Base-by-base conservation (phyloP, 768 basidiomycete species). In the Dacryopinax spathularia region DNA sequence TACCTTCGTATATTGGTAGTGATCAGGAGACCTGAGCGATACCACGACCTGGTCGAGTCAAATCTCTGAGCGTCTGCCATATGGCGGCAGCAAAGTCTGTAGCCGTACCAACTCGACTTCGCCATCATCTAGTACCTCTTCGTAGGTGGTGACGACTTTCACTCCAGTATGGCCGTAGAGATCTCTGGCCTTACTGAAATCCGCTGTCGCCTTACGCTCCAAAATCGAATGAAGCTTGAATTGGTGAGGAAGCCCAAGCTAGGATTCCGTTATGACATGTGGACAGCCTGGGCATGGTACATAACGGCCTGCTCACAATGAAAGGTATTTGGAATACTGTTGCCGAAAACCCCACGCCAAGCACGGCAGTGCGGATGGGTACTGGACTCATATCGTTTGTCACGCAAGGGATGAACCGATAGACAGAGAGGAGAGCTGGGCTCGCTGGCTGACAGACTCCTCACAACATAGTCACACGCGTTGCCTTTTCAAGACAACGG, bases 281-380 rank as follows among this genome's bases (percentile, higher is more conserved):
- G n/a, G n/a, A n/a, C 15, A 59, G 48, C 15, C 15, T 12, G 48
- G 16, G 48, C 13, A 59, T 12, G 15, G 13, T 15, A 13, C 13
- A 59, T 15, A 59, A 16, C 13, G 27, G 22, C 18, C 10, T 5
- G 18, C 62, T 63, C 25, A 63, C 62, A 34, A 68, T 64, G 60
- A 65, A 66, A 1, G 67, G 67, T 15, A 64, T 62, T 25, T 68
- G 67, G 65, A 68, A 68, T n/a, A 65, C 63, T 18, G 6, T 44
- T 1, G 62, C 62, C 2, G 66, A 67, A 43, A 67, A 65, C 18
- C 67, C 67, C 18, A 60, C 63, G 12, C 67, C 67, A 35, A 68
- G 36, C 18, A 68, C 60, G 34, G 67, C 61, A 3, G 63, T 63
- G 2, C 41, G 35, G 63, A 68, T 62, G 18, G 67, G 67, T n/a